Evolutionary conservation across 2,329 filamentous ascomycete genomes (phyloP), one percentile per base, ranked within the genome.

Genomic region (Aspergillus ochraceus): DNA sequence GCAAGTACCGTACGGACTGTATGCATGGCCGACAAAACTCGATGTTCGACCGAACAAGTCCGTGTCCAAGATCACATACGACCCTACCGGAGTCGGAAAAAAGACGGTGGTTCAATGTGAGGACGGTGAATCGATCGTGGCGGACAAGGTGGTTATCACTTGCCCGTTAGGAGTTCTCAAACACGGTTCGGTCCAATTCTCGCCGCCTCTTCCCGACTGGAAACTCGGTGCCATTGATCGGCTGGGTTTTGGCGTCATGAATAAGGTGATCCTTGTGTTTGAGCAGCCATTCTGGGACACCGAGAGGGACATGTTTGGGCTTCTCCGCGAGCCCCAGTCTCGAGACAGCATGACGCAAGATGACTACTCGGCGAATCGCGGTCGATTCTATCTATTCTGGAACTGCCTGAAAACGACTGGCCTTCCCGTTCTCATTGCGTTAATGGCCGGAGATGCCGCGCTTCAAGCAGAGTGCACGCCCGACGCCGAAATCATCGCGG

Each of bases 361-460:
- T 54, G 90, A 97, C 65, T 98, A 98, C 70, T 82, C 87, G 5
- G 81, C 84, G 3, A 88, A 87, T 62, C 87, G 94, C 55, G 94
- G 94, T n/a, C 89, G 93, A 24, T 97, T 97, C 77, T 99, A 98
- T 70, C 86, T 99, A 68, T 98, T 97, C 86, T 98, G 97, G 86
- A 98, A 99, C 69, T 92, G 92, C 57, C 89, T 92, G 61, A 91
- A 92, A 67, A 96, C 91, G 3, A 92, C 90, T 50, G 96, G 96
- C 0, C 81, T 96, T 39, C 95, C 91, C 1, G 92, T 92, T 54
- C 83, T 97, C 24, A 87, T 98, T 61, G 95, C 92, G 9, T 83
- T 99, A 29, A 97, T 99, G 94, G 94, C 94, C 53, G 95, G 95
- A 22, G 91, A 97, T 67, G 91, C 96, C 20, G 95, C 93, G 17